phyloP scores from a whole-genome alignment of 2,329 filamentous ascomycete genomes.

The Chrysoporthe austroafricana region DNA sequence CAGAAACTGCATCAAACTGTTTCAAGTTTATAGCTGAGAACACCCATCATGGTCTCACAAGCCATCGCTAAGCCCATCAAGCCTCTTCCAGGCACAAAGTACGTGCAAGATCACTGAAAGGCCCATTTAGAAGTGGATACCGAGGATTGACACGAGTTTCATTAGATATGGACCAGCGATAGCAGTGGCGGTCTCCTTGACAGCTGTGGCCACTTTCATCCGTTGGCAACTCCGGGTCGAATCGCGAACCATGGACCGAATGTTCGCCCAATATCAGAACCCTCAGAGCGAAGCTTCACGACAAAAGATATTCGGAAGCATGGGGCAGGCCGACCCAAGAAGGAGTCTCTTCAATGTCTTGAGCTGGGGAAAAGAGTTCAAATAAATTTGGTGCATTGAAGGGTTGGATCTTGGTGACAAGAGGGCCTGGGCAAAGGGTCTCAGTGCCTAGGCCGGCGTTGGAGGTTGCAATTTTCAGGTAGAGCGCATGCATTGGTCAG shows the following conservation, averaged over 20 bases:
- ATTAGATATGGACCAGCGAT: slow-evolving; percentile 22
- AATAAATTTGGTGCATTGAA: neutral
- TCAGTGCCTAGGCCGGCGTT: neutral
- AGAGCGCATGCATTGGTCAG: neutral
- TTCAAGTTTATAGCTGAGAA: neutral
- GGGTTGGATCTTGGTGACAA: neutral
- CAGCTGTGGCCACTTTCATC: slow-evolving; percentile 40
- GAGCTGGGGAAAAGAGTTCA: slow-evolving; percentile 19
- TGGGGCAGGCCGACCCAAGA: slow-evolving; percentile 21
- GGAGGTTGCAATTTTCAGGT: neutral
- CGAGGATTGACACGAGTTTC: neutral
- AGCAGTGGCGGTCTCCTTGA: slow-evolving; percentile 21
- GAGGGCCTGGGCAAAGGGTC: neutral
- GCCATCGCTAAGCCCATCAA: slow-evolving; percentile 16
- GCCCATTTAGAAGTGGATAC: neutral
- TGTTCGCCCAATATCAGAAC: slow-evolving; percentile 44
- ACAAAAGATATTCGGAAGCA: slow-evolving; percentile 38
- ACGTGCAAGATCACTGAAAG: neutral
- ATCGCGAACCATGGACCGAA: slow-evolving; percentile 42
- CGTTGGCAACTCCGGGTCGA: slow-evolving; percentile 38
- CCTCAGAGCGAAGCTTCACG: slow-evolving; percentile 42
- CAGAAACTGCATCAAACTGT: neutral
- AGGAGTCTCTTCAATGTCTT: slow-evolving; percentile 25
- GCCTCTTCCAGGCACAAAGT: slow-evolving; percentile 21
- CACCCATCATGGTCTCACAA: slow-evolving; percentile 4